Evolutionary conservation across 2,329 filamentous ascomycete species (phyloP), one percentile per base, ranked within the genome.

Genomic region (Stenocarpella maydis): DNA sequence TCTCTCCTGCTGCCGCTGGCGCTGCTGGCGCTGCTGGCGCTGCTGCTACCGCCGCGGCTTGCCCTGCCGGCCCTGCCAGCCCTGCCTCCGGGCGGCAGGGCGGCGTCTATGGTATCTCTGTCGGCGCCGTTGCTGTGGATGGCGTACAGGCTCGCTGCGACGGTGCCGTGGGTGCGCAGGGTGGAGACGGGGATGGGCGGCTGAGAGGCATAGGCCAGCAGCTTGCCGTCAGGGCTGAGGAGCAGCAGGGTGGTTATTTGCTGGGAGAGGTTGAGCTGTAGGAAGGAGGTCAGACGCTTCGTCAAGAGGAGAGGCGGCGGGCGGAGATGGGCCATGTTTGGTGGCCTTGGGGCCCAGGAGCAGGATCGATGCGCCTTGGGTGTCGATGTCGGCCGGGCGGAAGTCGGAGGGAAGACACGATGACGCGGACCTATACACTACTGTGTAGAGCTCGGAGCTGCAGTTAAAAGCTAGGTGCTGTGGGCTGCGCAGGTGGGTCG

Each of bases 251-350:
- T 88, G 71, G 87, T 87, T 39, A 91, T 82, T 70, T 85, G 81
- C 4, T 87, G 77, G 9, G 85, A 86, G 72, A 88, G 86, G 77
- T 89, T 87, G 71, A 84, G 80, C 75, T 84, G 82, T 55, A 91
- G 86, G 78, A 91, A 90, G 70, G 85, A 80, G 34, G 88, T 89
- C 73, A 91, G 85, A 71, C 87, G 87, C 77, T 90, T 90, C 43
- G 87, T 90, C 71, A 93, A 84, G 80, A 94, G 83, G 69, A 89
- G 83, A 31, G 87, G 86, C 45, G 87, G 86, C 45, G 85, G 70
- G 49, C 70, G 70, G 50, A 41, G 52, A 17, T 54, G 47, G 31
- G 70, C 70, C 67, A 69, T 69, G 39, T 58, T 43, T 49, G 26
- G 58, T 49, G 37, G n/a, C 58, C 28, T 47, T 24, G 58, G 19